Conservation (phyloP, 164 flowering plant species). For the Vitis amurensis region DNA sequence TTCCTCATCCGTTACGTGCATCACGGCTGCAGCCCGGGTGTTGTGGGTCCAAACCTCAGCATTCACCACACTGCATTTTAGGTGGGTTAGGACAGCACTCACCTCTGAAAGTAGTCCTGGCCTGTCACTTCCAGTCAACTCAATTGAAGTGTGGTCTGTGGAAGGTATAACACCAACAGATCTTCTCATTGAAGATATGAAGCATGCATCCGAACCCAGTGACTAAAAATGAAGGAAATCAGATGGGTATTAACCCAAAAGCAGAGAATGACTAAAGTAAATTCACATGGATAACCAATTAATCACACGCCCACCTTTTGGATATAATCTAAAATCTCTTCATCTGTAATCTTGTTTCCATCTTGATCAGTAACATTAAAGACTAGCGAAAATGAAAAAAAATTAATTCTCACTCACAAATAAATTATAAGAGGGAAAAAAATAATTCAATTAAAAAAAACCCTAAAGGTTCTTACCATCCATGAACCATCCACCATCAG, state of each 20-base stretch:
- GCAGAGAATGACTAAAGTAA: constrained; percentile 2
- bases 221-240: constrained; percentile 47
- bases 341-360: constrained; percentile 84
- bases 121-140: constrained; percentile 80
- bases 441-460: not conserved
- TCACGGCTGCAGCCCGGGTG: constrained; percentile 78
- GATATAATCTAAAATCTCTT: constrained; percentile 62
- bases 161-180: constrained; percentile 69
- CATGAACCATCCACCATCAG: constrained; percentile 99
- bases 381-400: constrained; percentile 38
- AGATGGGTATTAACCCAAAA: not conserved
- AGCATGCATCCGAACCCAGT: constrained; percentile 72
- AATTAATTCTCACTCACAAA: constrained; percentile 1
- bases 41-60: constrained; percentile 99
- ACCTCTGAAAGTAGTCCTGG: constrained; percentile 92
- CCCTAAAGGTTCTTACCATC: constrained; percentile 55
- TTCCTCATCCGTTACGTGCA: constrained; percentile 75
- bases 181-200: constrained; percentile 41
- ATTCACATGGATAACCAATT: not conserved
- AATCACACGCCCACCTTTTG: constrained; percentile 43
- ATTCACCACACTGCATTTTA: constrained; percentile 85
- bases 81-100: constrained; percentile 76
- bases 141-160: constrained; percentile 68
- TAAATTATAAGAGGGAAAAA: not conserved
- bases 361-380: constrained; percentile 82